phyloP scores from a whole-genome alignment of 1,284 basidiomycete species.

The Leccinum fallax region DNA sequence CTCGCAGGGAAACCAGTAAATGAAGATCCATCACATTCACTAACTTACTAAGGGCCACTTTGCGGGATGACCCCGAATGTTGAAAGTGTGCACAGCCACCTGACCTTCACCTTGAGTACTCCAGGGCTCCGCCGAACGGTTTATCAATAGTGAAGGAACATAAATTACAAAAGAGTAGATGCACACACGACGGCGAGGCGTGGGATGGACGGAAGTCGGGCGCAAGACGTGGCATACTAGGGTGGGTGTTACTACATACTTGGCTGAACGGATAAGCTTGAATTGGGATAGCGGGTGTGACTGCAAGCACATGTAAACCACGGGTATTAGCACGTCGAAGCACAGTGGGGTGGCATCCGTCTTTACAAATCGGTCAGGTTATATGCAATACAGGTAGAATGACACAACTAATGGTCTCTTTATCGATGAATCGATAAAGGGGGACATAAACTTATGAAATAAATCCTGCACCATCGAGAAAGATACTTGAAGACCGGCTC shows the following conservation, averaged over 20 bases:
- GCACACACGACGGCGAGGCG: not conserved
- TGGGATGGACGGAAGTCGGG: not conserved
- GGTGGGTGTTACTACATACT: not conserved
- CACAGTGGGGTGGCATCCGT: slow-evolving; percentile 58
- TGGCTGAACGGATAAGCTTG: not conserved
- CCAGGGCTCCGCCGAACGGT: not conserved
- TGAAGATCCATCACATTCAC: slow-evolving; percentile 14
- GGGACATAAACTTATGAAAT: slow-evolving; percentile 38
- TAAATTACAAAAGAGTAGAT: slow-evolving; percentile 2
- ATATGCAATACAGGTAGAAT: not conserved
- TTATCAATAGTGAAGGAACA: slow-evolving; percentile 1
- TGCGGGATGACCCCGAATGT: not conserved
- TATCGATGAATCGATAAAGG: not conserved
- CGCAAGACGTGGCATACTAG: not conserved
- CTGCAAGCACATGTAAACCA: not conserved
- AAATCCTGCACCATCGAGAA: slow-evolving; percentile 58
- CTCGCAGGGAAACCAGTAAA: slow-evolving; percentile 1
- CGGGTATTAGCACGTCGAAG: slow-evolving; percentile 6
- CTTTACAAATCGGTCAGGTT: slow-evolving; percentile 60
- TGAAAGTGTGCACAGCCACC: slow-evolving; percentile 2
- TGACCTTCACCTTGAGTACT: not conserved
- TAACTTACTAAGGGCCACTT: not conserved
- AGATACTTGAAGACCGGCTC: slow-evolving; percentile 75
- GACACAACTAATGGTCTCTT: not conserved
- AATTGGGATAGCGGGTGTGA: not conserved